Percentiles rank a stretch among this genome's conserved stretches.
These are phyloP conservation scores for Pezicula carpinea DNA, from an alignment of 2,329 filamentous ascomycete genomes.

Conservation along the genomic window DNA sequence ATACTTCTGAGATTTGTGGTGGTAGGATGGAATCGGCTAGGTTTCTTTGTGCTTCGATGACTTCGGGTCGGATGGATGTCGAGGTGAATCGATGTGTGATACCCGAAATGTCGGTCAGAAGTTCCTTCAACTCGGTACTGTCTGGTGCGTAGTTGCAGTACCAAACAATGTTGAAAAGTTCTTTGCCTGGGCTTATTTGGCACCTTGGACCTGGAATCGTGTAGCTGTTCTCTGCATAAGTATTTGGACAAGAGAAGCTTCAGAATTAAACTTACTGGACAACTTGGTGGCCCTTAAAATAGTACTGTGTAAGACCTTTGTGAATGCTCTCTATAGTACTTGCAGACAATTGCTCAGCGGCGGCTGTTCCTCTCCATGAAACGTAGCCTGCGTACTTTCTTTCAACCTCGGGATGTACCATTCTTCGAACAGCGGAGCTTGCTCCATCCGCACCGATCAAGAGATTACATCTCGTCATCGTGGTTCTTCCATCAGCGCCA, in stretches of 20 bases:
- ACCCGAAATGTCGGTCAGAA: no score
- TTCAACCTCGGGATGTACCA: constrained; percentile 9
- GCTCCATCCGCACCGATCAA: constrained; percentile 16
- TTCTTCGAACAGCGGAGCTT: constrained; percentile 9
- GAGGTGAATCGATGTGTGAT: no score
- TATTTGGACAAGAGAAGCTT: no score
- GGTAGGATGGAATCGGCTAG: no score
- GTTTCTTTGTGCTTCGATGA: no score
- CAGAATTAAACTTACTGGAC: neutral
- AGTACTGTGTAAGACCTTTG: neutral
- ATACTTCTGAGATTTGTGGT: constrained; percentile 5
- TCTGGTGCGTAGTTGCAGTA: no score
- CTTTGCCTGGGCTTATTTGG: no score
- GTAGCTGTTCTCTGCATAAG: no score
- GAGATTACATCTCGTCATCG: constrained; percentile 5
- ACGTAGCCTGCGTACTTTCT: constrained; percentile 30
- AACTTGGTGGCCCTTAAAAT: neutral
- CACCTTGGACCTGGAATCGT: no score
- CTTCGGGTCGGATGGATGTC: no score
- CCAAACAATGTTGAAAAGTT: no score
- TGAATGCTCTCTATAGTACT: neutral
- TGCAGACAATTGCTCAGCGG: neutral
- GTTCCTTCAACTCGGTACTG: no score
- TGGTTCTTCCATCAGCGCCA: neutral
- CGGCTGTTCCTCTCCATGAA: constrained; percentile 19